Evolutionary conservation across 225 moss, liverwort and hornwort species (phyloP).

Genomic region (Physcomitrellopsis africana): DNA sequence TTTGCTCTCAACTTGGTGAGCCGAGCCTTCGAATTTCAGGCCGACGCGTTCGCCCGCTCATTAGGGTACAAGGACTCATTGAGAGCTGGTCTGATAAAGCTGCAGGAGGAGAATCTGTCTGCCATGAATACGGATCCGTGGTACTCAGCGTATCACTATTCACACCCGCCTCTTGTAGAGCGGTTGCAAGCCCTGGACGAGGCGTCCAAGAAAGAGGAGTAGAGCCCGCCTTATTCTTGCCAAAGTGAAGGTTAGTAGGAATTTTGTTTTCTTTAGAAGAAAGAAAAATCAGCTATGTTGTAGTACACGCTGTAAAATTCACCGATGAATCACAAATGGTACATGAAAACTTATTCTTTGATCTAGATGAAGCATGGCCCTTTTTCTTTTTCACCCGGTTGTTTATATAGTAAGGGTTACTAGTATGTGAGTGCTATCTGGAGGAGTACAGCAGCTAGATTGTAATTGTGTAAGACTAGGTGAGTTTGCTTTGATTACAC

Average conservation of each 20-base stretch:
- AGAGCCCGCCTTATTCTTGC: constrained; percentile 25
- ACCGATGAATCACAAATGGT: constrained; percentile 45
- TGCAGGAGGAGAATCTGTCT: constrained; percentile 98
- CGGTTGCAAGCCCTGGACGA: constrained; percentile 90
- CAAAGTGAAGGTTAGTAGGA: constrained; percentile 36
- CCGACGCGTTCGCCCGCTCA: constrained; percentile 87
- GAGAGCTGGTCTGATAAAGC: constrained; percentile 91
- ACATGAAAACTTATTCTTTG: constrained; percentile 42
- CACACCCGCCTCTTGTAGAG: constrained; percentile 96
- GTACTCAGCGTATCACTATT: constrained; percentile 98
- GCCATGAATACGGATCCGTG: constrained; percentile 96
- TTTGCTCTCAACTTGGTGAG: constrained; percentile 95
- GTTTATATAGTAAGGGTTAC: constrained; percentile 22
- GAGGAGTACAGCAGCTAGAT: constrained; percentile 33
- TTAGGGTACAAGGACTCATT: constrained; percentile 71
- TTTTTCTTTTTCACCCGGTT: constrained; percentile 38
- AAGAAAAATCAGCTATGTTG: constrained; percentile 35
- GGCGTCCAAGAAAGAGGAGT: constrained; percentile 63
- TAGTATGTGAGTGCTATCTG: constrained; percentile 30
- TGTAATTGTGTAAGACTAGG: constrained; percentile 37
- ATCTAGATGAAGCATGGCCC: constrained; percentile 32
- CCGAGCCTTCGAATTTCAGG: constrained; percentile 99
- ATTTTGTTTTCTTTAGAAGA: constrained; percentile 30
- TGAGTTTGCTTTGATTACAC: constrained; percentile 20
- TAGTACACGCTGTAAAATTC: constrained; percentile 41